These are phyloP conservation scores for Elsinoe necatrix DNA, from an alignment of 2,329 filamentous ascomycete species.

Conservation along the genomic window DNA sequence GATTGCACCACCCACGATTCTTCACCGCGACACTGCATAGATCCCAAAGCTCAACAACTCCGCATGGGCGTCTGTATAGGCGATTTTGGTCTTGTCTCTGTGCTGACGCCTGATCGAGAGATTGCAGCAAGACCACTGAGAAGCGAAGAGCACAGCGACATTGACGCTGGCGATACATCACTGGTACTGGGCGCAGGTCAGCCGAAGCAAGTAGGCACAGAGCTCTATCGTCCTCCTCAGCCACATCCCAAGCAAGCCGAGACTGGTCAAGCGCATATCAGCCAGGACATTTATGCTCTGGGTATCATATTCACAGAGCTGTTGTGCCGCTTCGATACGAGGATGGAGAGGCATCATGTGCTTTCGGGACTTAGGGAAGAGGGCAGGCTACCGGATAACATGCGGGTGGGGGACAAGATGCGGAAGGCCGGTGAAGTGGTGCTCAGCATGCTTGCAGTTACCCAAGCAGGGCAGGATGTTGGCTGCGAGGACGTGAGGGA, in stretches of 20 bases:
- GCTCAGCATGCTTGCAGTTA: background rate
- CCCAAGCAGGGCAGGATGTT: background rate
- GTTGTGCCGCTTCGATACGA: conserved; percentile 43
- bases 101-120: conserved; percentile 33
- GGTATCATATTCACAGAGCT: conserved; percentile 57
- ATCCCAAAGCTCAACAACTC: conserved; percentile 23
- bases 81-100: conserved; percentile 58
- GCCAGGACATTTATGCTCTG: conserved; percentile 53
- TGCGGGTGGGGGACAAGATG: background rate
- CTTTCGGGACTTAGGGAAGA: background rate
- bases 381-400: background rate
- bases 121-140: background rate
- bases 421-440: background rate
- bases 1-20: conserved; percentile 27
- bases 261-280: conserved; percentile 46
- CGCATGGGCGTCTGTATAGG: conserved; percentile 55
- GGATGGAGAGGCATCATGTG: conserved; percentile 33
- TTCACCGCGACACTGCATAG: background rate
- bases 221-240: conserved; percentile 19
- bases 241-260: conserved; percentile 30
- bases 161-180: background rate
- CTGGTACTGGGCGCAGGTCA: background rate
- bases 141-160: background rate
- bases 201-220: conserved; percentile 25
- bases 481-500: conserved; percentile 6